Percentiles rank a stretch among this genome's conserved stretches.
phyloP scores from a whole-genome alignment of 495 filamentous ascomycete species.

The Aspergillus steynii region DNA sequence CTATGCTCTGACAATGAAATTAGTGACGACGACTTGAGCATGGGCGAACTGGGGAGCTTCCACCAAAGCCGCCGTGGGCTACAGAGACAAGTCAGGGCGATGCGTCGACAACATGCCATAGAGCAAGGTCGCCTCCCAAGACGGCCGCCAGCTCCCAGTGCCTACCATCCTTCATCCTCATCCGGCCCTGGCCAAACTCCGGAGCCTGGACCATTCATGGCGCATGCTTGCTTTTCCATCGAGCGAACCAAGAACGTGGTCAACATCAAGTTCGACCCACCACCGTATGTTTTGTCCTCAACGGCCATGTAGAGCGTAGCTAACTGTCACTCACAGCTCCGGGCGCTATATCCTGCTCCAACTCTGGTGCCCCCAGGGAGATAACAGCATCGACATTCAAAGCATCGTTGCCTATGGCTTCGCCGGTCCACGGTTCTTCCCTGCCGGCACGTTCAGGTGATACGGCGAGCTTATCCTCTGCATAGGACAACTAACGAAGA shows the following conservation, averaged over 20 bases:
- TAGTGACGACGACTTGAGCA: constrained; percentile 45
- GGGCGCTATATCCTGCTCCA: constrained; percentile 81
- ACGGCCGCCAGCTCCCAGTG: constrained; percentile 29
- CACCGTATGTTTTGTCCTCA: constrained; percentile 59
- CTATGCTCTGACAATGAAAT: constrained; percentile 55
- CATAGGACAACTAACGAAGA: background rate
- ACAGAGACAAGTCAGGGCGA: constrained; percentile 26
- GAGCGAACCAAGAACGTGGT: constrained; percentile 77
- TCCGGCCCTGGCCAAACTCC: constrained; percentile 5
- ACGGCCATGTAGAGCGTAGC: background rate
- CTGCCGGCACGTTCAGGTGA: constrained; percentile 33
- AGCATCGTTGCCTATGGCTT: constrained; percentile 77
- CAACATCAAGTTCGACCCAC: constrained; percentile 85
- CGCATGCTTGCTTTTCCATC: constrained; percentile 78
- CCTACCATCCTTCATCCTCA: constrained; percentile 27
- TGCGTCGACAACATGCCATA: constrained; percentile 24
- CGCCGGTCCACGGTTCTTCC: constrained; percentile 80
- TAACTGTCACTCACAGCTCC: constrained; percentile 40
- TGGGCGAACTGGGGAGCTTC: constrained; percentile 21
- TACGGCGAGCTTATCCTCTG: background rate
- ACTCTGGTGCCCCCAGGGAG: constrained; percentile 71
- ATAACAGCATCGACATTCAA: constrained; percentile 82
- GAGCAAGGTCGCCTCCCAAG: constrained; percentile 21
- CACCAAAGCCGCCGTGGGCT: constrained; percentile 33
- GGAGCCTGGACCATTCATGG: constrained; percentile 59